A percentile compares a stretch with the other conserved stretches of the same genome.
Evolutionary conservation across 768 basidiomycete species (phyloP).

Genomic region (Hypholoma sublateritium): DNA sequence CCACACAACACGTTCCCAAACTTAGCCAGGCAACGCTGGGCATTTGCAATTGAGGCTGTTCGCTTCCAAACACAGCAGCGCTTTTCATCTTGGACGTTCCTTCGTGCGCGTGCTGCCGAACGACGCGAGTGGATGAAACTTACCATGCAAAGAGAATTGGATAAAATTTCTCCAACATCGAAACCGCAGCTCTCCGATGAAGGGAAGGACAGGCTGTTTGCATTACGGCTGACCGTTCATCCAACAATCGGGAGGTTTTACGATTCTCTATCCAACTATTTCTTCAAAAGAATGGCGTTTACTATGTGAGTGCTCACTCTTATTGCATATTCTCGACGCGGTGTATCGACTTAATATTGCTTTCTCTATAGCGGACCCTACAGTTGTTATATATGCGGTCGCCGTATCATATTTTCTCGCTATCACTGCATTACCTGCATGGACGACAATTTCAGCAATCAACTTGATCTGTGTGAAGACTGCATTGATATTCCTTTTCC

Average conservation of each 20-base stretch:
- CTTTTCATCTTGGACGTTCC: slow-evolving; percentile 2
- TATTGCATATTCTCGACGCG: background rate
- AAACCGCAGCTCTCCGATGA: background rate
- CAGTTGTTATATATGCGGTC: slow-evolving; percentile 9
- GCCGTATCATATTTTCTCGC: slow-evolving; percentile 2
- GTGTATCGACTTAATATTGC: background rate
- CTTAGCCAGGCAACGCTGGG: slow-evolving; percentile 11
- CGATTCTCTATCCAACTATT: slow-evolving; percentile 2
- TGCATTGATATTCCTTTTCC: slow-evolving; percentile 7
- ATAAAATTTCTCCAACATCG: background rate
- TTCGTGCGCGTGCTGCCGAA: background rate
- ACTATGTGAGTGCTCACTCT: background rate
- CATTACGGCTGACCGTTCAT: background rate
- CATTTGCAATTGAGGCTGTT: slow-evolving; percentile 9
- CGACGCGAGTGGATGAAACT: slow-evolving; percentile 6
- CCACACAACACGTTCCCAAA: background rate
- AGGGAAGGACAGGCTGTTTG: slow-evolving; percentile 4
- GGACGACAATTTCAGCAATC: slow-evolving; percentile 2
- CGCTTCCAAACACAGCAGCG: background rate
- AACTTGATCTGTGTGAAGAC: slow-evolving; percentile 12
- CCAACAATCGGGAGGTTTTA: slow-evolving; percentile 5
- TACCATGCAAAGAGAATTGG: background rate
- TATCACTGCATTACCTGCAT: slow-evolving; percentile 16
- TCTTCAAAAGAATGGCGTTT: background rate
- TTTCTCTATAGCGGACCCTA: background rate